A percentile compares a stretch with the other conserved stretches of the same genome.
phyloP scores from a whole-genome alignment of 768 basidiomycete species.

The Agrocybe praecox region DNA sequence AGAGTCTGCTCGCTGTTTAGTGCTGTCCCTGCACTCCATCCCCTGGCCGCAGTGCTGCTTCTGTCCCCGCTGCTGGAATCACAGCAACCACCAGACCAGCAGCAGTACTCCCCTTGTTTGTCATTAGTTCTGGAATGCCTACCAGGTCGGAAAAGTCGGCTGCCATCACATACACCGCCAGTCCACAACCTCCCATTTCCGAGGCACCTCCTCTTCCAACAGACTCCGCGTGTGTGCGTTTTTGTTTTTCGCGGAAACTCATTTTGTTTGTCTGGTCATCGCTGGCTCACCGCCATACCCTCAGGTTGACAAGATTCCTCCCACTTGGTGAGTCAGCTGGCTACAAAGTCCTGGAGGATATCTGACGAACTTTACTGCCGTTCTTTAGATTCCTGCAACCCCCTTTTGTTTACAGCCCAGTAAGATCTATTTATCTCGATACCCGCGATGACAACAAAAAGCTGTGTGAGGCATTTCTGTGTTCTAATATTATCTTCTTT shows the following conservation, averaged over 20 bases:
- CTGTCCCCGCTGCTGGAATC: no score
- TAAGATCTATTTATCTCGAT: constrained; percentile 27
- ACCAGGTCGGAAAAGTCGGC: no score
- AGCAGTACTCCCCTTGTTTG: neutral
- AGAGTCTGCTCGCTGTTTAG: neutral
- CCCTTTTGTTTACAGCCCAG: constrained; percentile 43
- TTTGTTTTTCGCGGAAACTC: neutral
- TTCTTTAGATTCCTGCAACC: constrained; percentile 48
- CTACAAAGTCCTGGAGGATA: neutral
- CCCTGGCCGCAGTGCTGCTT: neutral
- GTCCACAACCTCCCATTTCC: constrained; percentile 29
- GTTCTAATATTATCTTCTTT: constrained; percentile 9
- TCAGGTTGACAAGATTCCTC: constrained; percentile 61
- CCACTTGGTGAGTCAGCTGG: constrained; percentile 56
- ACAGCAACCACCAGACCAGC: no score
- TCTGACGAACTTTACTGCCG: neutral
- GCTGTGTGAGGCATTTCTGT: neutral
- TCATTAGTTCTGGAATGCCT: no score
- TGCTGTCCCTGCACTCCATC: neutral
- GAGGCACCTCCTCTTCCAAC: constrained; percentile 68
- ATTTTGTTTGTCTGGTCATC: constrained; percentile 9
- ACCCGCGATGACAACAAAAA: no score
- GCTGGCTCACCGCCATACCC: constrained; percentile 52
- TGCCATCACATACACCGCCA: no score
- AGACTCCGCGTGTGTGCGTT: constrained; percentile 43